Conservation (phyloP, 352 stramenopile genomes). For the Halophytophthora polymorphica region DNA sequence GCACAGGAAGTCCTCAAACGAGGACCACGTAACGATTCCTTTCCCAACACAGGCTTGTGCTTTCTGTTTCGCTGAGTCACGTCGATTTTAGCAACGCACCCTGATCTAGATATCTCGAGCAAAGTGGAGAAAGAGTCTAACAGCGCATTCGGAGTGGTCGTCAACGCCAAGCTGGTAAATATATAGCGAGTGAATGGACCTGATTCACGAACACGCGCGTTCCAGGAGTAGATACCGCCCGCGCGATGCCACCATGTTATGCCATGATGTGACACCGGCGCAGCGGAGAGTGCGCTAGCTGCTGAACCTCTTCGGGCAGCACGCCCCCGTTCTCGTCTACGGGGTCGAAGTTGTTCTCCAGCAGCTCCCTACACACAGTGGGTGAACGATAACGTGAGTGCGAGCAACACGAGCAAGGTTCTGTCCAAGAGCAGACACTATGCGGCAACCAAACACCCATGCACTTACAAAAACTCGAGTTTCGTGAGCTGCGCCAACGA, state of each 20-base stretch:
- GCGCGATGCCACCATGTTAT: conserved; percentile 1
- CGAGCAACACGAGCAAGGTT: not conserved
- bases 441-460: not conserved
- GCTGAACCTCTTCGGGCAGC: conserved; percentile 35
- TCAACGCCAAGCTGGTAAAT: no score
- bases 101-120: no score
- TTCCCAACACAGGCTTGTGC: no score
- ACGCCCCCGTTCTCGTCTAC: conserved; percentile 26
- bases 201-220: no score
- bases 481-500: conserved; percentile 38
- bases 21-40: no score
- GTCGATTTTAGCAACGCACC: no score
- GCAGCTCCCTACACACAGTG: conserved; percentile 30
- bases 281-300: conserved; percentile 37
- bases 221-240: no score
- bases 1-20: no score
- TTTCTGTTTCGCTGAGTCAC: no score
- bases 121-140: no score
- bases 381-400: not conserved
- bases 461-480: conserved; percentile 57
- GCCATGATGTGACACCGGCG: conserved; percentile 32
- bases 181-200: no score
- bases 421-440: not conserved
- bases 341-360: conserved; percentile 51
- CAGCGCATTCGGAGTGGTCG: no score